phyloP scores from a whole-genome alignment of 331 rosid species.

The Quercus lobata region DNA sequence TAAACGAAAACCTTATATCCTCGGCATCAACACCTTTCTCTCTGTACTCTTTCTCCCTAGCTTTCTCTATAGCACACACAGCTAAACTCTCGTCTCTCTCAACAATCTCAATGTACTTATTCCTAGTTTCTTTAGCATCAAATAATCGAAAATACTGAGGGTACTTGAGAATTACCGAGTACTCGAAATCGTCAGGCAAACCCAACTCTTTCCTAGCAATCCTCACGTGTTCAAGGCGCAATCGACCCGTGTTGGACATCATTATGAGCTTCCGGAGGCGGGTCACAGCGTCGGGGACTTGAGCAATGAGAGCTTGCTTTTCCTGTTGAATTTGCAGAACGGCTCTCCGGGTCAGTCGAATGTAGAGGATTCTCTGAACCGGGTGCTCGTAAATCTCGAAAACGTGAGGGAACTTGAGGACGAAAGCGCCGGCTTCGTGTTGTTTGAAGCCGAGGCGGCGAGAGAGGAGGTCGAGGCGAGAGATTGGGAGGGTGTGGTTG shows the following conservation, averaged over 20 bases:
- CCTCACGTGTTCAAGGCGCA: conserved; percentile 80
- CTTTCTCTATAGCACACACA: conserved; percentile 62
- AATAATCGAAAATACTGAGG: conserved; percentile 61
- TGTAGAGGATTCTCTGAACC: conserved; percentile 70
- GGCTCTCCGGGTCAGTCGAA: conserved; percentile 69
- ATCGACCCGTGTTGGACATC: conserved; percentile 64
- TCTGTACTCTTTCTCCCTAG: conserved; percentile 71
- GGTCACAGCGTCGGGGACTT: conserved; percentile 58
- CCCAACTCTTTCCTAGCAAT: conserved; percentile 69
- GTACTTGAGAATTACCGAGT: conserved; percentile 59
- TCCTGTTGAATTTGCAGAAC: conserved; percentile 69
- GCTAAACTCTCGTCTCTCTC: conserved; percentile 46
- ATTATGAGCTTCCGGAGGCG: conserved; percentile 67
- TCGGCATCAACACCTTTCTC: conserved; percentile 70
- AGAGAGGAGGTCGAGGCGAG: conserved; percentile 71
- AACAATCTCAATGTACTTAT: conserved; percentile 70
- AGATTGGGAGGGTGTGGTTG: conserved; percentile 53
- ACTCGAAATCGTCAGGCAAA: conserved; percentile 73
- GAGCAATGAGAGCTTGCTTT: conserved; percentile 44
- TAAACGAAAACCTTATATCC: conserved; percentile 66
- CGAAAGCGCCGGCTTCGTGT: conserved; percentile 57
- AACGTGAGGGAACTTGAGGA: conserved; percentile 79
- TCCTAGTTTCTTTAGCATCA: conserved; percentile 75
- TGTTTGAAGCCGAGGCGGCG: conserved; percentile 73
- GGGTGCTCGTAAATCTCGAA: conserved; percentile 90